Evolutionary conservation across 2,329 filamentous ascomycete genomes (phyloP).

Genomic region (Aspergillus intermedius): DNA sequence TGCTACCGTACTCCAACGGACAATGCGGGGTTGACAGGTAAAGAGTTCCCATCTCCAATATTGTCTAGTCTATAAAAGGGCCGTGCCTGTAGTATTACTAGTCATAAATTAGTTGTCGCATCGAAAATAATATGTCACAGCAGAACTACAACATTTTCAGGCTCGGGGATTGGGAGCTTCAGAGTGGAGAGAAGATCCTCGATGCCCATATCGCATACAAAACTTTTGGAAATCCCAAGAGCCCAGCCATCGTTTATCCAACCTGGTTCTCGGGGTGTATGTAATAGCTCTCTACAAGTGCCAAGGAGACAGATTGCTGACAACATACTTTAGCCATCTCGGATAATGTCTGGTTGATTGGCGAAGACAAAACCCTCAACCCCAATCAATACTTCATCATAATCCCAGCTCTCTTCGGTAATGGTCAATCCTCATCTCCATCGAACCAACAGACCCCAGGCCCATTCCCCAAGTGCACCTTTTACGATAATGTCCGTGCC

Average conservation of each 20-base stretch:
- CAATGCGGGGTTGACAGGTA: no score
- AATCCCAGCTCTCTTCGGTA: conserved; percentile 62
- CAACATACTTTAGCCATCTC: conserved; percentile 44
- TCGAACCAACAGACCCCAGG: conserved; percentile 52
- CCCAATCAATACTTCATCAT: conserved; percentile 63
- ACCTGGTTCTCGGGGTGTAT: conserved; percentile 64
- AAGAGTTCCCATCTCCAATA: neutral
- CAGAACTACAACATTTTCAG: conserved; percentile 47
- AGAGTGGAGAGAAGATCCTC: conserved; percentile 56
- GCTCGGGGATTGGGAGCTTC: conserved; percentile 61
- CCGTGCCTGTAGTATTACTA: neutral
- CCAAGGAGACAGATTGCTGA: conserved; percentile 5
- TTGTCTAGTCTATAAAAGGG: neutral
- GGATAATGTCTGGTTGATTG: conserved; percentile 70
- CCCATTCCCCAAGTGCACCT: conserved; percentile 57
- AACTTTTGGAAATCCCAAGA: conserved; percentile 59
- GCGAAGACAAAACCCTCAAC: conserved; percentile 57
- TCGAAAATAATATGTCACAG: conserved; percentile 11
- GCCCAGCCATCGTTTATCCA: conserved; percentile 67
- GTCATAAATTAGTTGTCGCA: neutral
- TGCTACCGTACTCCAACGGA: no score
- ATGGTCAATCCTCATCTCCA: conserved; percentile 61
- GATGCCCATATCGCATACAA: conserved; percentile 69
- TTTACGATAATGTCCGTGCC: conserved; percentile 64
- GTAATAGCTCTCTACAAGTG: conserved; percentile 14